A percentile compares a stretch with the other conserved stretches of the same genome.
Conservation (phyloP, 108 stramenopile species). For the Poteriospumella lacustris region DNA sequence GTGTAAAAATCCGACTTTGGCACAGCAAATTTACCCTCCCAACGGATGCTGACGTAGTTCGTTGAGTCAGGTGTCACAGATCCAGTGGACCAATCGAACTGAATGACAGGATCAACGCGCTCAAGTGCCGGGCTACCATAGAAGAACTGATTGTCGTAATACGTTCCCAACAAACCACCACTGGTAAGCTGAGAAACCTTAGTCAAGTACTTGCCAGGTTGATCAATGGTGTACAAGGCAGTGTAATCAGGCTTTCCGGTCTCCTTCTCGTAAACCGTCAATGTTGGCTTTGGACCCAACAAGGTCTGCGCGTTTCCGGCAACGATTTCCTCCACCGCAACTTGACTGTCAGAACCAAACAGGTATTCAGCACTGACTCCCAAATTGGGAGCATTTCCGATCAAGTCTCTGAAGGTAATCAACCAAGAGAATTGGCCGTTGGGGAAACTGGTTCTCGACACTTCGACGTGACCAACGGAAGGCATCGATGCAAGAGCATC, state of each 20-base stretch:
- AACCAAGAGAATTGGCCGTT: conserved; percentile 59
- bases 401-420: conserved; percentile 63
- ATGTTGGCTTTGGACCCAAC: conserved; percentile 40
- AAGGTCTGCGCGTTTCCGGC: conserved; percentile 42
- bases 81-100: conserved; percentile 58
- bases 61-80: conserved; percentile 64
- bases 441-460: conserved; percentile 35
- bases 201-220: conserved; percentile 57
- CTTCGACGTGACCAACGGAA: conserved; percentile 58
- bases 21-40: conserved; percentile 66
- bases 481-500: conserved; percentile 60
- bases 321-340: conserved; percentile 31
- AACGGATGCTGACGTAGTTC: conserved; percentile 71
- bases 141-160: conserved; percentile 78
- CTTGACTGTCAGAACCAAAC: conserved; percentile 55
- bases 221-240: conserved; percentile 56
- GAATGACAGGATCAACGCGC: conserved; percentile 57
- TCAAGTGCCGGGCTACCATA: conserved; percentile 59
- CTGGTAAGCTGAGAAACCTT: conserved; percentile 60
- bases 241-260: conserved; percentile 69
- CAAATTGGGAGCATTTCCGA: conserved; percentile 52
- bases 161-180: conserved; percentile 65
- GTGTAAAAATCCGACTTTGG: conserved; percentile 61
- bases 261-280: conserved; percentile 61
- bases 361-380: conserved; percentile 39